A percentile compares a stretch with the other conserved stretches of the same genome.
These are phyloP conservation scores for Syzygium grande DNA, from an alignment of 345 rosid species.

Conservation along the genomic window DNA sequence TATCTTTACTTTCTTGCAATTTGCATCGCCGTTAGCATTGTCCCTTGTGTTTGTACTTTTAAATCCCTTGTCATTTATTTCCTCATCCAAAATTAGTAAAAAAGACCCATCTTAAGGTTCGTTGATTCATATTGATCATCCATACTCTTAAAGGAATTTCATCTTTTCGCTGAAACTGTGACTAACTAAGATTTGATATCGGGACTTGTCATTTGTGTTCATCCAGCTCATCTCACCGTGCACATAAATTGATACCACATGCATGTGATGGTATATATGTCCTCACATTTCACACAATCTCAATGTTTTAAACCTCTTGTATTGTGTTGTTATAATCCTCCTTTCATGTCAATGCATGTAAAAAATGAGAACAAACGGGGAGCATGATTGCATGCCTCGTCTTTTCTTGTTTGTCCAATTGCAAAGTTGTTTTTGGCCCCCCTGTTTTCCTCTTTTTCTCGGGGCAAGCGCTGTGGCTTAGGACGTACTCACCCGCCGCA, in stretches of 20 bases:
- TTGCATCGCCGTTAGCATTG: not conserved
- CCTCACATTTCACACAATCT: not conserved
- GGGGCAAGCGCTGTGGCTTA: not conserved
- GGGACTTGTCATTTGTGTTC: not conserved
- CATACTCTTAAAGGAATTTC: not conserved
- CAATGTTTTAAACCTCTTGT: not conserved
- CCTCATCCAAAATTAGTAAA: not conserved
- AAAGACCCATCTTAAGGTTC: not conserved
- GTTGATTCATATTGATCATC: not conserved
- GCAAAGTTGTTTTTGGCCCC: not conserved
- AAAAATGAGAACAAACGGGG: not conserved
- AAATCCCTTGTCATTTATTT: not conserved
- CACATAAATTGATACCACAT: not conserved
- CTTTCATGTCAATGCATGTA: not conserved
- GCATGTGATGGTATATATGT: not conserved
- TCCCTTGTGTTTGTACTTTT: not conserved
- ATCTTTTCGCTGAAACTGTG: not conserved
- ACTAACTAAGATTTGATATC: not conserved
- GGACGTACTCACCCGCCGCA: not conserved
- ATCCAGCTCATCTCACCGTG: not conserved
- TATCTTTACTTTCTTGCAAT: not conserved
- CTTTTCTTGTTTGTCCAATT: not conserved
- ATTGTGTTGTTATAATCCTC: not conserved
- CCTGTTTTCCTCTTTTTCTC: not conserved
- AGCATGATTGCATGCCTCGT: not conserved